Conservation (phyloP, 192 early-diverging fungal species). For the Umbelopsis vinacea region DNA sequence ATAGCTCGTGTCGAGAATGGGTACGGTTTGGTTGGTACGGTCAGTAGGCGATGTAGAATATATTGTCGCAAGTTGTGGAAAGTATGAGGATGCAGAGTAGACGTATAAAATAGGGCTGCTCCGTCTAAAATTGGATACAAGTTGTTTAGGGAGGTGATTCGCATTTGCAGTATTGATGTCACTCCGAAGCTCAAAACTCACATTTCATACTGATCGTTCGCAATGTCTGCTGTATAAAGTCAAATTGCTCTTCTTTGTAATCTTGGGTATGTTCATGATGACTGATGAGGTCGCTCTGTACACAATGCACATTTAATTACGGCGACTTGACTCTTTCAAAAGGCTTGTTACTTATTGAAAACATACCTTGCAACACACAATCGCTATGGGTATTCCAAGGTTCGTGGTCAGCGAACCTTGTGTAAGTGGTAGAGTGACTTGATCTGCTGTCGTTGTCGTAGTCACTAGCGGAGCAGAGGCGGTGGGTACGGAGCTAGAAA, state of each 20-base stretch:
- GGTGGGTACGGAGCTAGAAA: slow-evolving; percentile 38
- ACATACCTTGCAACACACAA: slow-evolving; percentile 86
- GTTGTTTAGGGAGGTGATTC: not conserved
- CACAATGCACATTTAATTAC: not conserved
- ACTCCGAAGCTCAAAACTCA: slow-evolving; percentile 39
- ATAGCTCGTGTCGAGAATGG: slow-evolving; percentile 73
- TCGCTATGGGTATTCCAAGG: slow-evolving; percentile 85
- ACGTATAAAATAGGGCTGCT: slow-evolving; percentile 89
- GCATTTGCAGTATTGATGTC: too few relatives aligned
- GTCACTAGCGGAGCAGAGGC: slow-evolving; percentile 29
- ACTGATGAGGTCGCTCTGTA: slow-evolving; percentile 66
- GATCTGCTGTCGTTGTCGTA: slow-evolving; percentile 44
- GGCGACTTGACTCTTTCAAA: not conserved
- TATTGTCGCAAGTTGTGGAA: slow-evolving; percentile 79
- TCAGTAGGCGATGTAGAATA: slow-evolving; percentile 74
- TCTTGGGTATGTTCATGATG: slow-evolving; percentile 79
- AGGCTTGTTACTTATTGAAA: not conserved
- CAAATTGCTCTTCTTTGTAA: slow-evolving; percentile 92
- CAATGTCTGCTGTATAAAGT: slow-evolving; percentile 92
- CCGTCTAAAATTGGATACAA: slow-evolving; percentile 62
- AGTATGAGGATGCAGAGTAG: slow-evolving; percentile 77
- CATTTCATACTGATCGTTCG: slow-evolving; percentile 91
- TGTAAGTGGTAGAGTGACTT: slow-evolving; percentile 72
- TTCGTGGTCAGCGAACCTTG: slow-evolving; percentile 84
- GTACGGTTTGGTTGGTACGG: slow-evolving; percentile 42